Percentiles rank a stretch among this genome's conserved stretches.
These are phyloP conservation scores for Linderniella brevidens DNA, from an alignment of 257 asterid species.

Conservation along the genomic window DNA sequence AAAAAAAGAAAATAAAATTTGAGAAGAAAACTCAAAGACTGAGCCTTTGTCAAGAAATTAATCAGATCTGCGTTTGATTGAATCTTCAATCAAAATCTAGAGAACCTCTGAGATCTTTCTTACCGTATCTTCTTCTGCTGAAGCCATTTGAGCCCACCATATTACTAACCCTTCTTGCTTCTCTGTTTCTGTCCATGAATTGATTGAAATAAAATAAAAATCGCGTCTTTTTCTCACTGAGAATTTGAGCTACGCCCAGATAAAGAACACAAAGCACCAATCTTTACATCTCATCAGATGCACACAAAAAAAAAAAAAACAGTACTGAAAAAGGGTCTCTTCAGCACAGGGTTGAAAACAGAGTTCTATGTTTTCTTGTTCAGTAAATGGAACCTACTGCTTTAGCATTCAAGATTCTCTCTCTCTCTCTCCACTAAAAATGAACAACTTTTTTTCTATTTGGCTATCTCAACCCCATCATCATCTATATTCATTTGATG, in stretches of 20 bases:
- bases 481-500: slow-evolving; percentile 18
- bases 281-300: slow-evolving; percentile 18
- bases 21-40: neutral
- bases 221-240: neutral
- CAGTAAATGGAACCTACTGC: slow-evolving; percentile 7
- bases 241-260: slow-evolving; percentile 17
- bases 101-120: slow-evolving; percentile 69
- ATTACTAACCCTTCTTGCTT: slow-evolving; percentile 68
- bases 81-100: slow-evolving; percentile 31
- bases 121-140: slow-evolving; percentile 59
- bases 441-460: slow-evolving; percentile 18
- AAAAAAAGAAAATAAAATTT: slow-evolving; percentile 2
- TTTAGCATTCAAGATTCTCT: slow-evolving; percentile 20
- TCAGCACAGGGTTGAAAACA: too few species aligned
- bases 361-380: too few species aligned
- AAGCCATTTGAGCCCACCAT: slow-evolving; percentile 73
- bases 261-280: slow-evolving; percentile 14
- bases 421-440: slow-evolving; percentile 15
- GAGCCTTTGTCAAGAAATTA: neutral
- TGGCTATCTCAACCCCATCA: slow-evolving; percentile 37
- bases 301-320: too few species aligned
- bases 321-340: neutral
- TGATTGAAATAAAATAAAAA: neutral
- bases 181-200: slow-evolving; percentile 79
- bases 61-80: slow-evolving; percentile 36